Percentiles rank a stretch among this genome's conserved stretches.
Conservation (phyloP, 306 rosid genomes). For the Fragaria vesca region DNA sequence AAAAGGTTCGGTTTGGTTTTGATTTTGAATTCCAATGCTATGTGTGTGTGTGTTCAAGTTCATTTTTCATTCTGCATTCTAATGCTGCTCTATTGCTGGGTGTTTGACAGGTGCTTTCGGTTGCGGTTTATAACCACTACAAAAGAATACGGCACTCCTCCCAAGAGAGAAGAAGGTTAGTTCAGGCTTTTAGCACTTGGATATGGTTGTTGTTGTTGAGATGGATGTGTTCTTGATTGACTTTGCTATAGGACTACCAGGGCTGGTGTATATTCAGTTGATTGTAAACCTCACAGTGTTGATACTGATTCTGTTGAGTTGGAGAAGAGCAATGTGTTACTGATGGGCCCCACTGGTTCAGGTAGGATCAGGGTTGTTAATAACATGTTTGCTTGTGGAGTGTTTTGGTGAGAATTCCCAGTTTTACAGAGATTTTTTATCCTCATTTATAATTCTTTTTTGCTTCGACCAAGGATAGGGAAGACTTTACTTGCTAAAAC, state of each 20-base stretch:
- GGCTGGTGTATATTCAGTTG: conserved; percentile 13
- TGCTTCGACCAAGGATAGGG: conserved; percentile 44
- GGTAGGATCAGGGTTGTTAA: conserved; percentile 30
- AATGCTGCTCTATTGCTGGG: background rate
- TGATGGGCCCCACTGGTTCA: conserved; percentile 78
- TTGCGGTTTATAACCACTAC: conserved; percentile 78
- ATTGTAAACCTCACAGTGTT: conserved; percentile 25
- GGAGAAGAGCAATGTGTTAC: conserved; percentile 63
- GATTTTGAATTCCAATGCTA: too few species aligned
- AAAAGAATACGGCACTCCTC: conserved; percentile 50
- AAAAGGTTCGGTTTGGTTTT: conserved; percentile 25
- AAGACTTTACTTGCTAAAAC: conserved; percentile 81
- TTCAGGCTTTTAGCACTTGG: background rate
- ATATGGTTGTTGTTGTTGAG: background rate
- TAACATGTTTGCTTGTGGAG: background rate
- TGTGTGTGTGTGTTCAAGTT: background rate
- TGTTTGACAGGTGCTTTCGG: conserved; percentile 59
- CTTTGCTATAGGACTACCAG: conserved; percentile 18
- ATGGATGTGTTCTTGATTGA: conserved; percentile 12
- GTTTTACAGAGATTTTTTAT: background rate
- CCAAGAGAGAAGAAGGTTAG: conserved; percentile 26
- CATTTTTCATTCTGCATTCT: too few species aligned
- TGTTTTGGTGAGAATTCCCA: background rate
- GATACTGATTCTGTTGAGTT: conserved; percentile 50
- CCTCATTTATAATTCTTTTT: conserved; percentile 10